Percentiles rank a stretch among this genome's conserved stretches.
phyloP scores from a whole-genome alignment of 2,329 filamentous ascomycete genomes.

The Xenoacremonium recifei region DNA sequence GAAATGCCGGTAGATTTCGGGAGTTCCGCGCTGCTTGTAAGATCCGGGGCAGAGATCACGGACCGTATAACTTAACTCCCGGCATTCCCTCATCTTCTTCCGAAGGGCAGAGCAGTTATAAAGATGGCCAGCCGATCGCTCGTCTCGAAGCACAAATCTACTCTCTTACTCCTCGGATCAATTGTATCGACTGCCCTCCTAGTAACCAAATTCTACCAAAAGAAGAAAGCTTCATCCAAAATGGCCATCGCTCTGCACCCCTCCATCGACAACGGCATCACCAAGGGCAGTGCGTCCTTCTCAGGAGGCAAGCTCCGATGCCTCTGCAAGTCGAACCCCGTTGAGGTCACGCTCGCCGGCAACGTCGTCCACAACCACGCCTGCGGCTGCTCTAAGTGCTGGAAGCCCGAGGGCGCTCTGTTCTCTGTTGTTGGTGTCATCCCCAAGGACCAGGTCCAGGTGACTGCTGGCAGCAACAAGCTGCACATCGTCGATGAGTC shows the following conservation, averaged over 20 bases:
- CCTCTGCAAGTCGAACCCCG: constrained; percentile 53
- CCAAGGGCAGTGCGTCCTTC: constrained; percentile 53
- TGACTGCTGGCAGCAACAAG: constrained; percentile 59
- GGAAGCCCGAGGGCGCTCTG: constrained; percentile 63
- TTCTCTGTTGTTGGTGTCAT: constrained; percentile 65
- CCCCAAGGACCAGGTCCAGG: constrained; percentile 50
- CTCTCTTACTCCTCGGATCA: constrained; percentile 19
- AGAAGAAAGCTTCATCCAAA: constrained; percentile 6
- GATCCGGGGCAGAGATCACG: too few relatives aligned
- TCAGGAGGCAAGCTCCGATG: constrained; percentile 61
- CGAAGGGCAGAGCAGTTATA: too few relatives aligned
- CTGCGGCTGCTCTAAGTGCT: constrained; percentile 71
- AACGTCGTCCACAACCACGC: constrained; percentile 69
- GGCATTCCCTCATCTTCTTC: too few relatives aligned
- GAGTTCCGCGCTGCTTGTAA: background rate
- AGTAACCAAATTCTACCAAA: constrained; percentile 18
- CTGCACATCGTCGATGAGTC: constrained; percentile 52
- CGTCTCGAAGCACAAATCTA: constrained; percentile 8
- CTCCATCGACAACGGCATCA: constrained; percentile 59
- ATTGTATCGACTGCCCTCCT: constrained; percentile 21
- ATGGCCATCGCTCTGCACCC: constrained; percentile 51
- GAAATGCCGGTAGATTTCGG: background rate
- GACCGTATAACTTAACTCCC: too few relatives aligned
- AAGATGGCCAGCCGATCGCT: constrained; percentile 9
- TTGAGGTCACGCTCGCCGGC: constrained; percentile 55